Conservation (phyloP, 2,329 filamentous ascomycete species). For the Ophiostoma tasmaniense region DNA sequence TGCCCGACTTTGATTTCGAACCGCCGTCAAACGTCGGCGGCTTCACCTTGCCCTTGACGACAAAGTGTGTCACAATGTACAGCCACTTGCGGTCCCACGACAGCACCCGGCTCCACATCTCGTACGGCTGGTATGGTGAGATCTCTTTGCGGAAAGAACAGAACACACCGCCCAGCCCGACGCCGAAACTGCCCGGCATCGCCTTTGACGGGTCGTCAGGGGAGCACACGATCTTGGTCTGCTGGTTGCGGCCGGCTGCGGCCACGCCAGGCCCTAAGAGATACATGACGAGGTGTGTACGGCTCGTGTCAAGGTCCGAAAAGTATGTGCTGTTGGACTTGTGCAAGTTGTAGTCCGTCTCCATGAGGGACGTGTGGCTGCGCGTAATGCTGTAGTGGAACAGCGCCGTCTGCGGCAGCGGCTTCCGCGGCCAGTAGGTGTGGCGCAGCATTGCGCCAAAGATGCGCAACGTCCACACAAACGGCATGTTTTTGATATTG, state of each 20-base stretch:
- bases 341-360: slow-evolving; percentile 35
- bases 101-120: slow-evolving; percentile 64
- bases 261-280: slow-evolving; percentile 53
- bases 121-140: slow-evolving; percentile 57
- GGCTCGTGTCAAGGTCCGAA: slow-evolving; percentile 72
- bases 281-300: slow-evolving; percentile 69
- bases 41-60: slow-evolving; percentile 51
- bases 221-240: slow-evolving; percentile 43
- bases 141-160: slow-evolving; percentile 70
- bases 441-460: slow-evolving; percentile 31
- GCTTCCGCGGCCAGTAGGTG: slow-evolving; percentile 22
- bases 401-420: slow-evolving; percentile 26
- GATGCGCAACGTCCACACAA: slow-evolving; percentile 56
- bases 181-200: slow-evolving; percentile 45
- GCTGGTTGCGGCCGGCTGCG: slow-evolving; percentile 40
- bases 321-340: slow-evolving; percentile 64
- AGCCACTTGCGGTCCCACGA: slow-evolving; percentile 77
- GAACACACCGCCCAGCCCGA: slow-evolving; percentile 64
- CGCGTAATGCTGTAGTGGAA: slow-evolving; percentile 31
- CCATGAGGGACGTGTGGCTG: slow-evolving; percentile 27
- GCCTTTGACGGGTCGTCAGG: slow-evolving; percentile 31
- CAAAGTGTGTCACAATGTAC: slow-evolving; percentile 66
- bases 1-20: slow-evolving; percentile 18
- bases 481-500: slow-evolving; percentile 67
- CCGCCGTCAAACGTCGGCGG: slow-evolving; percentile 46